Evolutionary conservation across 371 early-diverging fungal genomes (phyloP).

Genomic region (Rhizomucor miehei): DNA sequence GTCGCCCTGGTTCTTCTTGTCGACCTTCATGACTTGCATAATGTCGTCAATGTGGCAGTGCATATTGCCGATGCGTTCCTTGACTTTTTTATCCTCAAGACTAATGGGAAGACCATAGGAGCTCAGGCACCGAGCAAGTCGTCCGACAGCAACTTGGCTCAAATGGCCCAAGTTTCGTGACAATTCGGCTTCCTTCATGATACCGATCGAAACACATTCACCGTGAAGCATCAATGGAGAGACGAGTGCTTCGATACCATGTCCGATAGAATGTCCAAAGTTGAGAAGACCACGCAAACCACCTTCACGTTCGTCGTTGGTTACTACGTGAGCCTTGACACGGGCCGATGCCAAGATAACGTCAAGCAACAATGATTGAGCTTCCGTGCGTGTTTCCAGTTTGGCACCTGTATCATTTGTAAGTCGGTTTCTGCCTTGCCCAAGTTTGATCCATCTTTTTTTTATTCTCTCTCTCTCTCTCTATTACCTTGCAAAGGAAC

Average conservation of each 20-base stretch:
- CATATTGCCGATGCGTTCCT: slow-evolving; percentile 60
- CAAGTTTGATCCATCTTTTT: neutral
- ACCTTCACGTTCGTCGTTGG: slow-evolving; percentile 93
- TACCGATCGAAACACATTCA: slow-evolving; percentile 95
- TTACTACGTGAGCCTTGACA: slow-evolving; percentile 95
- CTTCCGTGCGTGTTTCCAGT: slow-evolving; percentile 59
- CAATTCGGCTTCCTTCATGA: slow-evolving; percentile 93
- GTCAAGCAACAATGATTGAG: slow-evolving; percentile 68
- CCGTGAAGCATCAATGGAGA: slow-evolving; percentile 93
- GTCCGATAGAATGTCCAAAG: slow-evolving; percentile 97
- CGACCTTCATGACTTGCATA: slow-evolving; percentile 89
- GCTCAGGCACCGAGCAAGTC: slow-evolving; percentile 82
- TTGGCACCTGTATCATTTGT: slow-evolving; percentile 45
- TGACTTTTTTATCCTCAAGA: slow-evolving; percentile 76
- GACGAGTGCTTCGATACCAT: slow-evolving; percentile 93
- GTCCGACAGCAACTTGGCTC: slow-evolving; percentile 85
- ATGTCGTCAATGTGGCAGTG: slow-evolving; percentile 76
- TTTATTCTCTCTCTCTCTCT: no score
- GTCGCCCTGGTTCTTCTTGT: slow-evolving; percentile 94
- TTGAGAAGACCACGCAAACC: slow-evolving; percentile 94
- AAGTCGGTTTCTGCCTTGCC: no score
- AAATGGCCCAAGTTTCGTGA: slow-evolving; percentile 86
- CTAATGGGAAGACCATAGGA: slow-evolving; percentile 87
- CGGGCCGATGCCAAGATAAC: slow-evolving; percentile 87
- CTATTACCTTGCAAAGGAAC: slow-evolving; percentile 55